These are phyloP conservation scores for Neoascochyta sp. DNA, from an alignment of 2,329 filamentous ascomycete species.

Conservation along the genomic window DNA sequence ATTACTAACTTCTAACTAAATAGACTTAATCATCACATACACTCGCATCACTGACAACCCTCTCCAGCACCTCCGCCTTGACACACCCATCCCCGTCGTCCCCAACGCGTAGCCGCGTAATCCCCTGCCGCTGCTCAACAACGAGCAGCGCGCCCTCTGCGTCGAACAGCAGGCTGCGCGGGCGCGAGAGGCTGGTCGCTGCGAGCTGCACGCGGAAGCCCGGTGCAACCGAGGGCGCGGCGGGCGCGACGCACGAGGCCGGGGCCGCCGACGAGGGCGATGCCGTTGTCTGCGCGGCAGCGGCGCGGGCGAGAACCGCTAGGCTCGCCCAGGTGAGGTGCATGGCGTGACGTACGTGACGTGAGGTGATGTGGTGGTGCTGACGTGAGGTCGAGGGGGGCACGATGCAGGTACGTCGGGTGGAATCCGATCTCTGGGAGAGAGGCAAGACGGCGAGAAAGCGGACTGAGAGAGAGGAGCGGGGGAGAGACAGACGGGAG, in stretches of 20 bases:
- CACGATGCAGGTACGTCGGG: constrained; percentile 9
- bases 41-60: constrained; percentile 24
- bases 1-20: background rate
- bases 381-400: constrained; percentile 1
- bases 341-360: too few relatives aligned
- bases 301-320: constrained; percentile 19
- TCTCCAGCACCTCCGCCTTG: constrained; percentile 17
- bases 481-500: background rate
- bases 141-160: constrained; percentile 48
- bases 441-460: too few relatives aligned
- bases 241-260: too few relatives aligned
- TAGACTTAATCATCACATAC: constrained; percentile 20
- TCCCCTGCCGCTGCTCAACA: constrained; percentile 42
- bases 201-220: constrained; percentile 46
- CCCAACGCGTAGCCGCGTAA: constrained; percentile 39
- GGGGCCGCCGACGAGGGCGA: too few relatives aligned
- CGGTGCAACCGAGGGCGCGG: constrained; percentile 41
- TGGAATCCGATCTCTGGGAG: constrained; percentile 5
- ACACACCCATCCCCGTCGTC: constrained; percentile 29
- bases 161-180: constrained; percentile 50
- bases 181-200: constrained; percentile 44
- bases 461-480: too few relatives aligned
- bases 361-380: too few relatives aligned
- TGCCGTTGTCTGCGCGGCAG: constrained; percentile 19
- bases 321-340: too few relatives aligned